Percentiles rank a stretch among this genome's conserved stretches.
Conservation (phyloP, 2,329 filamentous ascomycete genomes). For the Diaporthe longicolla region DNA sequence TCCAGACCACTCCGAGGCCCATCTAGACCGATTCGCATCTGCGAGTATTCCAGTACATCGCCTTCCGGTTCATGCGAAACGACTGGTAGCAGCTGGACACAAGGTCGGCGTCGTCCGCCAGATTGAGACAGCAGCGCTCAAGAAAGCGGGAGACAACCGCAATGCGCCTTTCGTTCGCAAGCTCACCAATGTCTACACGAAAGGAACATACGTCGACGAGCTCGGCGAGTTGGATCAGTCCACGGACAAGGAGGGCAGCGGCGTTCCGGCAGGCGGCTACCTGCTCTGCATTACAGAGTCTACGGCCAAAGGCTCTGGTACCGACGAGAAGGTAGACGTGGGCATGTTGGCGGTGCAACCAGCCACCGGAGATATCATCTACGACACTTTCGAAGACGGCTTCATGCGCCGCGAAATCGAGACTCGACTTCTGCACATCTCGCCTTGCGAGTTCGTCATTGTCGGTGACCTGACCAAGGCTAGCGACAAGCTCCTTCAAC, state of each 20-base stretch:
- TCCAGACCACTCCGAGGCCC: constrained; percentile 86
- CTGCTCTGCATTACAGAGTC: constrained; percentile 92
- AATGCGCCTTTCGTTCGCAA: constrained; percentile 94
- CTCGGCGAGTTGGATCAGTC: constrained; percentile 80
- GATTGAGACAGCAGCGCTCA: constrained; percentile 93
- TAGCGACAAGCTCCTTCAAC: constrained; percentile 91
- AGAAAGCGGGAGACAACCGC: constrained; percentile 94
- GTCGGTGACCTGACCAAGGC: constrained; percentile 91
- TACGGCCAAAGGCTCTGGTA: constrained; percentile 82
- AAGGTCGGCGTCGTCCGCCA: constrained; percentile 97
- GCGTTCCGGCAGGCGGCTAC: constrained; percentile 81
- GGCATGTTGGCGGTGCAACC: constrained; percentile 96
- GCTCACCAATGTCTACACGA: constrained; percentile 96
- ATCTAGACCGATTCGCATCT: constrained; percentile 91
- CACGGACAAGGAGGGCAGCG: constrained; percentile 51
- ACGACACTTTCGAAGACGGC: constrained; percentile 95
- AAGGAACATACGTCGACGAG: constrained; percentile 97
- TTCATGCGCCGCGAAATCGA: constrained; percentile 98
- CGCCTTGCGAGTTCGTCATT: constrained; percentile 94
- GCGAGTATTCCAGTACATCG: constrained; percentile 95
- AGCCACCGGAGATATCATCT: constrained; percentile 94
- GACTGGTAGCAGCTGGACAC: constrained; percentile 90
- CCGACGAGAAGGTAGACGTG: constrained; percentile 93
- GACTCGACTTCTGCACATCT: constrained; percentile 93
- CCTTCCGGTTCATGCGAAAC: constrained; percentile 92